Percentiles rank a stretch among this genome's conserved stretches.
Conservation (phyloP, 768 basidiomycete species). For the Hericium erinaceus region DNA sequence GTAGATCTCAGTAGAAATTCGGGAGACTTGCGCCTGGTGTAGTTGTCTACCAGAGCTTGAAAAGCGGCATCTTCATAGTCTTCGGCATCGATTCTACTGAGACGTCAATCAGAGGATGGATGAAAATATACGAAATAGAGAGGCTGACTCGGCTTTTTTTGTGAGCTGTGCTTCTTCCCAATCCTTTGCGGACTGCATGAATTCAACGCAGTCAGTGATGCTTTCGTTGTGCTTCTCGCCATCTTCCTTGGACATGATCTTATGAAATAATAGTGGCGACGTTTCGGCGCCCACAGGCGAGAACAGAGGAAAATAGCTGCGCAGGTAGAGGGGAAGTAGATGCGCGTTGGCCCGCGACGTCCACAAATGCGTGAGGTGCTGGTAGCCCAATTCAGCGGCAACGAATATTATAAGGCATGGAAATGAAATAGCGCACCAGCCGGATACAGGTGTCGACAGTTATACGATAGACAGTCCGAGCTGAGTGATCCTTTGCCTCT, state of each 20-base stretch:
- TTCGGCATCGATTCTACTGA: neutral
- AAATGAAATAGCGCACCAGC: neutral
- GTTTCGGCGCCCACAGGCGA: neutral
- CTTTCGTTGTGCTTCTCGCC: neutral
- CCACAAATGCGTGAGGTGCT: neutral
- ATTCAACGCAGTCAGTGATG: neutral
- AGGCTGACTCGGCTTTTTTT: neutral
- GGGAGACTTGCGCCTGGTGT: neutral
- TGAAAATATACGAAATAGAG: neutral
- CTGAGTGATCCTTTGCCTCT: constrained; percentile 1
- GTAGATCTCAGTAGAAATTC: neutral
- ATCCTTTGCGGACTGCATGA: neutral
- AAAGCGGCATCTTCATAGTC: neutral
- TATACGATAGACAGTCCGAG: too few species aligned
- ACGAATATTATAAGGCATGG: neutral
- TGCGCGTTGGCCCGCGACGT: neutral
- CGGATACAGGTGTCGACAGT: neutral
- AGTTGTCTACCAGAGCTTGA: neutral
- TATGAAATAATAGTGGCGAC: neutral
- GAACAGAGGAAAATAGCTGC: too few species aligned
- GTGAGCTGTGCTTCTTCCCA: neutral
- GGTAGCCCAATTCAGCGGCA: neutral
- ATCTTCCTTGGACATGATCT: neutral
- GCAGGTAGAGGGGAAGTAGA: too few species aligned
- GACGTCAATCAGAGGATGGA: neutral